Base-by-base conservation (phyloP, 1,139 yeast genomes). In the Taphrina sp. region DNA sequence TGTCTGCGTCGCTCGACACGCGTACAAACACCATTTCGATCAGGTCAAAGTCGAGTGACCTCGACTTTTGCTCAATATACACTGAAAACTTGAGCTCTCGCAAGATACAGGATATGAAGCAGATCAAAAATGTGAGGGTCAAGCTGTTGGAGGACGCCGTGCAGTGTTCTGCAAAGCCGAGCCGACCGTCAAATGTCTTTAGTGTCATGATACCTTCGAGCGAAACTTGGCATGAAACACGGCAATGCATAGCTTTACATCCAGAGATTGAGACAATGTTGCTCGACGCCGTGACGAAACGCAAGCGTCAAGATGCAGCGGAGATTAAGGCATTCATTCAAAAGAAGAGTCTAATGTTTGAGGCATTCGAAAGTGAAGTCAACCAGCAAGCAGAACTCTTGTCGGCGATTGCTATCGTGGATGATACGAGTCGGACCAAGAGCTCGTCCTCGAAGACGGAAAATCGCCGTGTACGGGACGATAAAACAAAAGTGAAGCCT, bases 261-360 rank as follows among this genome's bases (percentile, higher is more conserved):
- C 46, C 54, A 5, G 46, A 49, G 20, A 31, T 49, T 5, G 39
- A 39, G 39, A 34, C 35, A 5, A 22, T 38, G 14, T 20, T 49
- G 34, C 23, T 29, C 14, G 34, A 39, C 10, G 46, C 35, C 22
- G 24, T 49, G 8, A 34, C 26, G 14, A 38, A 34, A 4, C 38
- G 54, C 16, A 41, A 42, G 12, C 38, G 8, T 24, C 41, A 39
- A 33, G 44, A 38, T 39, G 46, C 38, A 7, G 33, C 31, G 8
- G 54, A 49, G 31, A 16, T 31, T 10, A 16, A 34, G n/a, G 46
- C 33, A 23, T 49, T 22, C 17, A 10, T 39, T 7, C 19, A 14
- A 12, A 24, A 26, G 7, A 26, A 39, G 20, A 41, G 39, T 28
- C 41, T 36, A 14, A 14, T 34, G 41, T 34, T 37, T 20, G 26